phyloP scores from a whole-genome alignment of 208 protist genomes.

The Blastocrithidia nonstop region DNA sequence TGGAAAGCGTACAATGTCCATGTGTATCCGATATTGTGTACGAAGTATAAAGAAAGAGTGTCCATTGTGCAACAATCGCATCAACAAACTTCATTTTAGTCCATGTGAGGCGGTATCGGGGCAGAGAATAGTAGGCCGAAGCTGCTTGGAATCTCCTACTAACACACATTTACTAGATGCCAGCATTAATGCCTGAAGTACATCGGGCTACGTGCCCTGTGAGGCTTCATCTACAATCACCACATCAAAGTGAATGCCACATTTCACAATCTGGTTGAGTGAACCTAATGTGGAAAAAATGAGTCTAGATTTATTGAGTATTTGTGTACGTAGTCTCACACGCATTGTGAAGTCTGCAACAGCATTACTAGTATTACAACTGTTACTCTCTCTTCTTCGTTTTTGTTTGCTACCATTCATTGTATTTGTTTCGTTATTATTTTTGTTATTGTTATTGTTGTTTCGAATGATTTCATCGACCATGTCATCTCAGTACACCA shows the following conservation, averaged over 20 bases:
- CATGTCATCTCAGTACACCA: slow-evolving; percentile 59
- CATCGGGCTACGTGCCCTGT: slow-evolving; percentile 79
- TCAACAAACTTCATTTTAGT: slow-evolving; percentile 45
- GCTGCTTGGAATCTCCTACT: slow-evolving; percentile 81
- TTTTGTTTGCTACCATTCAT: slow-evolving; percentile 14
- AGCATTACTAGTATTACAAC: too few relatives aligned
- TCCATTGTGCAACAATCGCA: slow-evolving; percentile 52
- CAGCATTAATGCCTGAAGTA: slow-evolving; percentile 55
- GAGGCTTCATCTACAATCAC: slow-evolving; percentile 88
- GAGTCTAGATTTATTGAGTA: slow-evolving; percentile 18
- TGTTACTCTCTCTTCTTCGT: too few relatives aligned
- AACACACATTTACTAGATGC: slow-evolving; percentile 39
- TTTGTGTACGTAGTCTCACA: slow-evolving; percentile 10
- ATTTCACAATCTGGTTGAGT: slow-evolving; percentile 36
- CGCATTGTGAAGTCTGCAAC: too few relatives aligned
- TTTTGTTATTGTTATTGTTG: neutral
- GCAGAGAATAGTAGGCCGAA: slow-evolving; percentile 80
- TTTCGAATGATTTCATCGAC: neutral
- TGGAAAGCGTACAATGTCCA: slow-evolving; percentile 70
- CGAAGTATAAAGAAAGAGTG: slow-evolving; percentile 43
- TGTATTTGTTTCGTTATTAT: slow-evolving; percentile 10
- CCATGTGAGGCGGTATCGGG: slow-evolving; percentile 27
- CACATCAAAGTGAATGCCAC: too few relatives aligned
- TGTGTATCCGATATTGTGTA: slow-evolving; percentile 86
- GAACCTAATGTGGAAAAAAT: slow-evolving; percentile 74